Base-by-base conservation (phyloP, 106 monocot species). In the Vanilla planifolia region DNA sequence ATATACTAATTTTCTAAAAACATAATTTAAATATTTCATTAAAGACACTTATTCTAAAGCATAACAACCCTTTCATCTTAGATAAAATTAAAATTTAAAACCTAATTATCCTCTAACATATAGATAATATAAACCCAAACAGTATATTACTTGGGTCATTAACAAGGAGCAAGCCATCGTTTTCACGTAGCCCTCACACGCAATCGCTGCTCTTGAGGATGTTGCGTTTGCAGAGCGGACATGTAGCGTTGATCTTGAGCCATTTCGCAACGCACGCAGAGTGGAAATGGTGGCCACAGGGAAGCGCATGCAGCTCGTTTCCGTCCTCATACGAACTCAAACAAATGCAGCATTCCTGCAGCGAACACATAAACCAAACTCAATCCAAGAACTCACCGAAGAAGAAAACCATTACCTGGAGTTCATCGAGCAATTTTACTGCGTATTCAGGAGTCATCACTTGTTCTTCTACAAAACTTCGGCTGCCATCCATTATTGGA, bases 401-500 rank as follows among this genome's bases (percentile, higher is more conserved):
- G n/a, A n/a, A n/a, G n/a, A n/a, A n/a, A n/a, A n/a, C n/a, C n/a
- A n/a, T n/a, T n/a, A n/a, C n/a, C n/a, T n/a, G n/a, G n/a, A n/a
- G n/a, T 19, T 3, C 16, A 7, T 29, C 13, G 32, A 6, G 8
- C 8, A 23, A 2, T 0, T 5, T 82, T 82, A 93, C 93, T 20
- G 93, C 89, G 67, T 89, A 89, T 60, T 93, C 93, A 13, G 47
- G 67, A 35, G 71, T 61, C 62, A 88, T 70, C 68, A 60, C 29
- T 8, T 75, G 79, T 47, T 88, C 79, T 47, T 51, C 45, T 16
- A 69, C 59, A 24, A 73, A 64, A 34, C 60, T 68, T 45, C 67
- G 80, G 61, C 8, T 70, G 48, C 60, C 60, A 55, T 65, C 77
- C 30, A 59, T 40, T 50, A 89, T 61, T 4, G 85, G 85, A 61